These are phyloP conservation scores for Straminergon stramineum DNA, from an alignment of 225 moss, liverwort and hornwort species.

Conservation along the genomic window DNA sequence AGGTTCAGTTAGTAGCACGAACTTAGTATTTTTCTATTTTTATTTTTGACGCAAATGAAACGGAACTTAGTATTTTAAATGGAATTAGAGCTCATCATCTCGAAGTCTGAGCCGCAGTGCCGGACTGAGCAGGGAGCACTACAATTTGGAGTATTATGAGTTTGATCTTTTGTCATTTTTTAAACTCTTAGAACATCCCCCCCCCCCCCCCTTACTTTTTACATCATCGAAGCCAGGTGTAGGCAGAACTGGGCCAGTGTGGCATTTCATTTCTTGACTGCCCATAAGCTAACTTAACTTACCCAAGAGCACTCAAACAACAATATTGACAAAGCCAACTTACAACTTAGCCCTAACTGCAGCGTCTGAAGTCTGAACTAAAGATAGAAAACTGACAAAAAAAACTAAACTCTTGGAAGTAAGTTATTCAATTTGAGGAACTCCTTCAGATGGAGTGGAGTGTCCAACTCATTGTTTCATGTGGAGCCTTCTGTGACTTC, in stretches of 20 bases:
- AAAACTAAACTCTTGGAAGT: too few relatives aligned
- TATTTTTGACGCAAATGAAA: too few relatives aligned
- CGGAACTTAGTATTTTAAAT: too few relatives aligned
- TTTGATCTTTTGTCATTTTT: not conserved
- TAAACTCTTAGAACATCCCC: not conserved
- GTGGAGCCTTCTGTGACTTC: not conserved
- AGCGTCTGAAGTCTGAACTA: not conserved
- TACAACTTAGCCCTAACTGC: not conserved
- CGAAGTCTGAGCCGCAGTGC: not conserved
- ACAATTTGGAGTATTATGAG: too few relatives aligned
- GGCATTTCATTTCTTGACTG: not conserved
- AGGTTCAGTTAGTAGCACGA: not conserved
- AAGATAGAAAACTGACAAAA: not conserved
- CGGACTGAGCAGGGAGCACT: too few relatives aligned
- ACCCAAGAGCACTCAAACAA: not conserved
- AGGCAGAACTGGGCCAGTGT: not conserved
- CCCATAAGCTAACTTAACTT: too few relatives aligned
- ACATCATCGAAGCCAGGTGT: too few relatives aligned
- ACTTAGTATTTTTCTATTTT: too few relatives aligned
- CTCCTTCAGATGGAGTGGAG: too few relatives aligned
- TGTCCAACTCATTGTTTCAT: not conserved
- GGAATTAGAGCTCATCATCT: not conserved
- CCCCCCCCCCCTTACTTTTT: too few relatives aligned
- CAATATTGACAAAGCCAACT: not conserved
- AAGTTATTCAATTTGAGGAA: not conserved